Evolutionary conservation across 2,329 filamentous ascomycete genomes (phyloP), one percentile per base, ranked within the genome.

Genomic region (Trichophyton schoenleinii): DNA sequence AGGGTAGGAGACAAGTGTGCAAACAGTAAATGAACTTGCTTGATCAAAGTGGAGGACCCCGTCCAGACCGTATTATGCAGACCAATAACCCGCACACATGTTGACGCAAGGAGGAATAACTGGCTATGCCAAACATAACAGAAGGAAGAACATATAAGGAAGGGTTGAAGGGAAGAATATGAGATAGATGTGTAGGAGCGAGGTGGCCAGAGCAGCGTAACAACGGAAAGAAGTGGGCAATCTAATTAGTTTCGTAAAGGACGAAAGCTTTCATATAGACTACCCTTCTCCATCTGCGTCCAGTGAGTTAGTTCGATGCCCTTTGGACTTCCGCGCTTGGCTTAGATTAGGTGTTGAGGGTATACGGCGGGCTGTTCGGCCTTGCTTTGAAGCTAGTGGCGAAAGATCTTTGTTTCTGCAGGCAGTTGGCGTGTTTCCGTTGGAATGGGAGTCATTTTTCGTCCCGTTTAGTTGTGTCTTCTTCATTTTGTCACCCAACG

Each of bases 271-370:
- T n/a, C 15, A 49, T 48, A 28, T 31, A 57, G 25, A n/a, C 41
- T 34, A 48, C 18, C 41, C 60, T 34, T 64, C 61, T 8, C 65
- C 65, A 62, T 68, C 70, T 0, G 69, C 67, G 65, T 74, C 72
- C 53, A 71, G 68, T 48, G 74, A 75, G 38, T 68, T 70, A 57
- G 70, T 70, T 58, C 71, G 64, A 6, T 69, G 68, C 15, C 59
- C 60, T 9, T 65, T 64, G 22, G 65, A 57, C 36, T 68, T 70
- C 46, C 68, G 60, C 11, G 59, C 44, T 5, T 49, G 64, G 5
- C 68, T 64, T 34, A 74, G 44, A 15, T 68, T 71, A 2, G 73
- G 72, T 2, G 72, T 73, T 7, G 74, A 75, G 11, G 73, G 73
- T 57, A 71, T 65, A 34, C 70, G 71, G 36, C 69, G 69, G 15